These are phyloP conservation scores for Rubia occidens DNA, from an alignment of 305 asterid species.

Conservation along the genomic window DNA sequence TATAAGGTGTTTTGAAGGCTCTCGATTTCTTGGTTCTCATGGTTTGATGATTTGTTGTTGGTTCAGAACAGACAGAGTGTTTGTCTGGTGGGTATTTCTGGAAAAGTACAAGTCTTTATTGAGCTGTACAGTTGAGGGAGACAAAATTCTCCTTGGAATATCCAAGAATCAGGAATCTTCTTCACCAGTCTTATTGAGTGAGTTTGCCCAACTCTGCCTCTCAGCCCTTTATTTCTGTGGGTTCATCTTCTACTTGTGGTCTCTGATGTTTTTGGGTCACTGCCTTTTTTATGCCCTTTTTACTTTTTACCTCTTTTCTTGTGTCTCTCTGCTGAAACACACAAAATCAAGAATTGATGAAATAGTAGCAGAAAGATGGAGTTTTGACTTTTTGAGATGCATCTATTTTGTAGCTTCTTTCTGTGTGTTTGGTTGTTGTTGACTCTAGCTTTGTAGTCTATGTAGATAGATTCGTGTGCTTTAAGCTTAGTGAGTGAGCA, in stretches of 20 bases:
- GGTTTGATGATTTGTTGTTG: constrained; percentile 15
- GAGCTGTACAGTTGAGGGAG: constrained; percentile 12
- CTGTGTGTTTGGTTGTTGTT: constrained; percentile 4
- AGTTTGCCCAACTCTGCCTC: constrained; percentile 16
- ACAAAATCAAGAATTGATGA: constrained; percentile 12
- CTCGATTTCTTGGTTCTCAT: not conserved
- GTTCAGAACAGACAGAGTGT: constrained; percentile 23
- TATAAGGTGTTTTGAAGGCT: not conserved
- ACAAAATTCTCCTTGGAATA: constrained; percentile 35
- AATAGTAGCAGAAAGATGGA: constrained; percentile 10
- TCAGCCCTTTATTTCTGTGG: constrained; percentile 15
- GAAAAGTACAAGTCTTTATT: constrained; percentile 9
- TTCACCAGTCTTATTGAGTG: constrained; percentile 27
- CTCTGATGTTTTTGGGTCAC: not conserved
- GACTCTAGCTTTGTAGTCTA: not conserved
- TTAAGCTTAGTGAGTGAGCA: constrained; percentile 6
- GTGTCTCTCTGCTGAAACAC: not conserved
- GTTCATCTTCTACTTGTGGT: constrained; percentile 9
- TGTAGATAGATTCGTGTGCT: not conserved
- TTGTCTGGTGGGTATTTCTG: constrained; percentile 13
- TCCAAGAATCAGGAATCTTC: constrained; percentile 42
- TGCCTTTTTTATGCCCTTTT: not conserved
- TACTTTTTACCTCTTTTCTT: not conserved
- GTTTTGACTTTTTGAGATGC: constrained; percentile 8
- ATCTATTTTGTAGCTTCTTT: not conserved